Evolutionary conservation across 163 green algal species (phyloP), one percentile per base, ranked within the genome.

Genomic region (Chlamydomonas reinhardtii): DNA sequence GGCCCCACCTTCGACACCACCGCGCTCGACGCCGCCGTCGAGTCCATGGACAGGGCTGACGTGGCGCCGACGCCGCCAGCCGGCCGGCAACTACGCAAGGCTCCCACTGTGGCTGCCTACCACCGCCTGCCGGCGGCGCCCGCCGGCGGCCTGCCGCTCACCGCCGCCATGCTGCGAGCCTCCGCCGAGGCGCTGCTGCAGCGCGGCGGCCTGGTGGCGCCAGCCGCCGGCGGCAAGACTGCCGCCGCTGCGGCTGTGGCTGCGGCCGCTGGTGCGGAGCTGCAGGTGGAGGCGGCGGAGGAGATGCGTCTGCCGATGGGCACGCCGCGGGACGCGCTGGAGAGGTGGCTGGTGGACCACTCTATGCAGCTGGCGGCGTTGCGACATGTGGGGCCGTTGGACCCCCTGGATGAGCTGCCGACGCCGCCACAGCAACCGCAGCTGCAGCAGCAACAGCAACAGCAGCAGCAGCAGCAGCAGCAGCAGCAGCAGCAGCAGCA

Each of bases 301-400:
- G 39, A 14, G 71, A 37, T 34, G 71, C 22, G 24, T 24, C 37
- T 5, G 37, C 32, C 39, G 72, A 48, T 17, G 39, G 19, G 11
- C 34, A 4, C 27, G 12, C 34, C 25, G 12, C 69, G 32, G 0
- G 68, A 77, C 79, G 48, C 48, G n/a, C 25, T 85, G 52, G 79
- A 85, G 52, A 4, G n/a, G 17, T 85, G 79, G 79, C 68, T 77
- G 48, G 68, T 14, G 1, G 19, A 72, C 34, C 79, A 85, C 79
- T 73, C 52, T 24, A 52, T 54, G 22, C 68, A 27, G 16, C 43
- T 14, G 6, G n/a, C 64, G 17, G 76, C 29, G 43, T 48, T 3
- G 22, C 17, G 15, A 2, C 2, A 20, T 0, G 9, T 43, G 62
- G 62, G 62, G 12, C 62, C 62, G 24, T 8, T 70, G 24, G 62